Evolutionary conservation across 371 early-diverging fungal species (phyloP), one percentile per base, ranked within the genome.

Genomic region (Mortierella sp.): DNA sequence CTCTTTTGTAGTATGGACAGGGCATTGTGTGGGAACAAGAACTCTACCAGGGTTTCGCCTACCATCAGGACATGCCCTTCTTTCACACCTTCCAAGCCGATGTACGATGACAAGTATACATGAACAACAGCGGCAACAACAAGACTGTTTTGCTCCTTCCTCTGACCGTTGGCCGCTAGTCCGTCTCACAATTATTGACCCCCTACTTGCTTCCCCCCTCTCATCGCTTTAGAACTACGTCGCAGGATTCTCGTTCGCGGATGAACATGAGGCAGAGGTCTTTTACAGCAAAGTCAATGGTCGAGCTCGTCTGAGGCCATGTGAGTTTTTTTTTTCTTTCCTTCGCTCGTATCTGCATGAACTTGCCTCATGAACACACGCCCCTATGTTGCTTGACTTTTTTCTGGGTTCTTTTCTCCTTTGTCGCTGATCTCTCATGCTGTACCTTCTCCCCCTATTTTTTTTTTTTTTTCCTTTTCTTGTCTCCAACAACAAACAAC

Each of bases 61-160:
- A 96, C 81, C 70, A 79, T 5, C 88, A 92, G 69, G 96, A 96
- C 69, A 80, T 86, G 50, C 92, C 94, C 10, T 97, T 92, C 80
- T 97, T 98, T 82, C 96, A 96, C 84, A 92, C 95, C 0, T 96
- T 98, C 85, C 90, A 93, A n/a, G 93, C 95, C 31, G 95, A 96
- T 74, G 96, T 96, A 92, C 87, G 91, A 28, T 13, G 6, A 9
- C 10, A 11, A 53, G 28, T 24, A 16, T 10, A 37, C 50, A 50
- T 50, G 50, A 16, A 50, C 50, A 50, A 16, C 50, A 46, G 46
- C 46, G 1, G 0, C 1, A 2, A 46, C 46, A 46, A n/a, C n/a
- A n/a, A n/a, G n/a, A n/a, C n/a, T n/a, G n/a, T n/a, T n/a, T n/a
- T n/a, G n/a, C n/a, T n/a, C n/a, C n/a, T n/a, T n/a, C n/a, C 51